A percentile compares a stretch with the other conserved stretches of the same genome.
phyloP scores from a whole-genome alignment of 2,329 filamentous ascomycete species.

The Trichoderma sp. region DNA sequence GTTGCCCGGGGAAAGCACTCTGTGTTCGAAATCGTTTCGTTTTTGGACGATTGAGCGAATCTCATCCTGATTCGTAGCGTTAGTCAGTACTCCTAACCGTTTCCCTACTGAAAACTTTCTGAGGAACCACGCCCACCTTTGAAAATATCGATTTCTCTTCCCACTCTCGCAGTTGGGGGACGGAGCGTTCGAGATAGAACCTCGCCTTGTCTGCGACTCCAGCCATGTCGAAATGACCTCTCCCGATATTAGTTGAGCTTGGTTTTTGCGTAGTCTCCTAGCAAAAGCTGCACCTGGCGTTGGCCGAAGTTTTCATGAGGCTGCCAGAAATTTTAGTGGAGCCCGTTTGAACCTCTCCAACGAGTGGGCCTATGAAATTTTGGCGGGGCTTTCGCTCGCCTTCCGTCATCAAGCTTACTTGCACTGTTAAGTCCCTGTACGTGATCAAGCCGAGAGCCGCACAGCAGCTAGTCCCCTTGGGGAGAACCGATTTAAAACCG shows the following conservation, averaged over 20 bases:
- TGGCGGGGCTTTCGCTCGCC: neutral
- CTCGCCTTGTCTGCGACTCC: constrained; percentile 89
- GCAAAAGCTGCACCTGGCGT: neutral
- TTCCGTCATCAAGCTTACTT: constrained; percentile 12
- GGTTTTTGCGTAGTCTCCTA: neutral
- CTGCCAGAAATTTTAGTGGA: constrained; percentile 28
- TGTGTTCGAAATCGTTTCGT: constrained; percentile 90
- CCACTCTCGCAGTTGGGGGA: constrained; percentile 89
- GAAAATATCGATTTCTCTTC: constrained; percentile 89
- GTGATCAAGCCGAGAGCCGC: neutral
- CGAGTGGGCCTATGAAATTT: neutral
- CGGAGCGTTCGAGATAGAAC: constrained; percentile 88
- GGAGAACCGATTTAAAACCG: neutral
- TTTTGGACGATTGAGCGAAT: constrained; percentile 86
- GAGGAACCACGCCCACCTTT: constrained; percentile 49
- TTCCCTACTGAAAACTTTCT: neutral
- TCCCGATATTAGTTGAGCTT: neutral
- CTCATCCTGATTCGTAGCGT: constrained; percentile 61
- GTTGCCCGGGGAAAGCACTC: constrained; percentile 76
- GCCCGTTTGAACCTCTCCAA: constrained; percentile 1
- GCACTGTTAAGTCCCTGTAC: neutral
- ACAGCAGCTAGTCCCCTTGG: constrained; percentile 1
- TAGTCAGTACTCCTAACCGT: neutral
- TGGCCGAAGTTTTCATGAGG: constrained; percentile 26
- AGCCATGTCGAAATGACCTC: constrained; percentile 57